Base-by-base conservation (phyloP, 2,329 filamentous ascomycete genomes). In the Aspergillus clavatus region DNA sequence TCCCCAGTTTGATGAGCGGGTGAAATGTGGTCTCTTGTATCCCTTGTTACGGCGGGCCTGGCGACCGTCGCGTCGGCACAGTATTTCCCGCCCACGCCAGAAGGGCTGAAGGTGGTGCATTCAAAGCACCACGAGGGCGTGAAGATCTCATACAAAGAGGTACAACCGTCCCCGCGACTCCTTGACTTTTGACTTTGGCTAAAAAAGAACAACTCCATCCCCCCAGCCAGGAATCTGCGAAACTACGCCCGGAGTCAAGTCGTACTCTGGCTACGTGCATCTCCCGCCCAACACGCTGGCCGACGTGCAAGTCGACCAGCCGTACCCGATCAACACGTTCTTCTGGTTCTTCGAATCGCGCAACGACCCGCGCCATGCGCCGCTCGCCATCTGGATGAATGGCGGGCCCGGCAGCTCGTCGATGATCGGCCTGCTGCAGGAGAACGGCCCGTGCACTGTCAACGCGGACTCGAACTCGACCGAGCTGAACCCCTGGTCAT, bases 341-440 rank as follows among this genome's bases (percentile, higher is more conserved):
- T 84, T 83, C 63, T 81, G 80, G 78, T 83, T 82, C 57, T 78
- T 83, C 54, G 79, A 82, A 54, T 70, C 80, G 5, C 70, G 78
- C 6, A 70, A 77, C 41, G 68, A 73, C 52, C 71, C 79, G 1
- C 56, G 62, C 7, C 76, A 74, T 37, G 79, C 79, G 2, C 80
- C 80, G 0, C 62, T 83, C 24, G 76, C 78, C 0, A 76, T 83
- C 19, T 84, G 79, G 75, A 74, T 84, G 57, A 80, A 80, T 45
- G 79, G 80, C 14, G 81, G 81, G 0, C 81, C 81, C 3, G 81
- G 81, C 5, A 72, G 72, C 6, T 76, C 72, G 12, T 80, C 76
- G 10, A 74, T 83, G 69, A 74, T 81, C 43, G 79, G 79, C 1
- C 56, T 79, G 4, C 70, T 76, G 54, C 71, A 71, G 49, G 77